Evolutionary conservation across 495 filamentous ascomycete species (phyloP).

Genomic region (Penicillium macrosclerotiorum): DNA sequence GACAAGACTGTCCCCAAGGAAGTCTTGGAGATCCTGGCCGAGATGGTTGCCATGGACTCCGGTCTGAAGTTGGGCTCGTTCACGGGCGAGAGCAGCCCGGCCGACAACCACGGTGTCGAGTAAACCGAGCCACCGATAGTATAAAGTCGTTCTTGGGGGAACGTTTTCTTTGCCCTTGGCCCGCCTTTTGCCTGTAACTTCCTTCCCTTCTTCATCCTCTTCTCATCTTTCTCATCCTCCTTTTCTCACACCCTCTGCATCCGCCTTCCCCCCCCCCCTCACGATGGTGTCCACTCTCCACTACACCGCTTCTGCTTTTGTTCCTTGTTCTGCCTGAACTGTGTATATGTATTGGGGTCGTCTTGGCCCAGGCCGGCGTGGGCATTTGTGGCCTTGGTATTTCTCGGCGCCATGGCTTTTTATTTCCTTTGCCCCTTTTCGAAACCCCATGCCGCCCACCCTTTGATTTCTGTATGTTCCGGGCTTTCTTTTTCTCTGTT

Average conservation of each 20-base stretch:
- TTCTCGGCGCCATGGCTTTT: slow-evolving; percentile 39
- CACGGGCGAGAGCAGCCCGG: slow-evolving; percentile 36
- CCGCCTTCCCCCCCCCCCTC: slow-evolving; percentile 1
- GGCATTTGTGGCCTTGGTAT: slow-evolving; percentile 28
- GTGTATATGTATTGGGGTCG: slow-evolving; percentile 29
- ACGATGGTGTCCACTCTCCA: slow-evolving; percentile 11
- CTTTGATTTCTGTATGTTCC: slow-evolving; percentile 5
- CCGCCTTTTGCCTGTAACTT: slow-evolving; percentile 11
- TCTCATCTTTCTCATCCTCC: slow-evolving; percentile 1
- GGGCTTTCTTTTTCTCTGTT: slow-evolving; percentile 6
- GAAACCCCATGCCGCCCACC: no score
- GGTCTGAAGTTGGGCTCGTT: slow-evolving; percentile 59
- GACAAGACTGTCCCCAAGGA: slow-evolving; percentile 97
- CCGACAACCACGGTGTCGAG: slow-evolving; percentile 43
- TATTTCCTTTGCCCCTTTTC: slow-evolving; percentile 5
- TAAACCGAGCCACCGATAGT: slow-evolving; percentile 24
- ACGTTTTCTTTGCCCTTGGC: slow-evolving; percentile 8
- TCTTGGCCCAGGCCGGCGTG: slow-evolving; percentile 17
- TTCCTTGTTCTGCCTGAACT: slow-evolving; percentile 7
- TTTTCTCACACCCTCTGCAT: slow-evolving; percentile 7
- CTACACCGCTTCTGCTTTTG: slow-evolving; percentile 5
- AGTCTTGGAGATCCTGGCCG: slow-evolving; percentile 89
- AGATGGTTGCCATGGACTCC: slow-evolving; percentile 93
- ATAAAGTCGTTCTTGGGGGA: no score
- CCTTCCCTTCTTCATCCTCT: slow-evolving; percentile 2